Evolutionary conservation across 2,329 filamentous ascomycete genomes (phyloP).

Genomic region (Neopestalotiopsis clavispora): DNA sequence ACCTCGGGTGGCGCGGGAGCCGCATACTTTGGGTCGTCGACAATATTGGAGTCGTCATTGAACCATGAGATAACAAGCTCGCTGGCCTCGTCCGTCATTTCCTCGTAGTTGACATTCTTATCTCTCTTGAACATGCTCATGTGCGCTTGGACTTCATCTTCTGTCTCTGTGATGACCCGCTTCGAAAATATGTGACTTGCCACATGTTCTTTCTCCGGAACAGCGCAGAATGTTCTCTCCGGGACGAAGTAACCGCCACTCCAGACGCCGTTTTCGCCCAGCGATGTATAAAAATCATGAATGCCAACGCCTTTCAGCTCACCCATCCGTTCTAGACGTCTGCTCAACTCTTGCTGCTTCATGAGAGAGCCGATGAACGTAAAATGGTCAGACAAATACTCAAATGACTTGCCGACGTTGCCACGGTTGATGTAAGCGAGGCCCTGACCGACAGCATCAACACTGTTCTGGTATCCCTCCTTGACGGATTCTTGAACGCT

Average conservation of each 20-base stretch:
- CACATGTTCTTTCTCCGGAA: conserved; percentile 58
- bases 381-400: conserved; percentile 81
- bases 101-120: conserved; percentile 67
- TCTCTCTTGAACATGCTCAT: conserved; percentile 67
- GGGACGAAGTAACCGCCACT: conserved; percentile 63
- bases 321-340: conserved; percentile 67
- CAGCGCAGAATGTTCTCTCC: conserved; percentile 80
- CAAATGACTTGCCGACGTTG: conserved; percentile 70
- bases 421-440: conserved; percentile 62
- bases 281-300: conserved; percentile 75
- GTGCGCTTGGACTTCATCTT: conserved; percentile 77
- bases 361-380: conserved; percentile 84
- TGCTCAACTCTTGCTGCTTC: conserved; percentile 72
- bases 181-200: conserved; percentile 52
- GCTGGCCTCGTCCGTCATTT: conserved; percentile 64
- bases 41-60: conserved; percentile 46
- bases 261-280: conserved; percentile 74
- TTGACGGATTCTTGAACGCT: conserved; percentile 51
- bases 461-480: conserved; percentile 53
- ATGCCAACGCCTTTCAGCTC: conserved; percentile 69
- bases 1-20: conserved; percentile 44
- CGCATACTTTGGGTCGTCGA: conserved; percentile 53
- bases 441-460: conserved; percentile 56
- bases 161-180: conserved; percentile 65
- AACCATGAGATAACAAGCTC: conserved; percentile 64